Evolutionary conservation across 352 stramenopile species (phyloP), one percentile per base, ranked within the genome.

Genomic region (Phytopythium oedochilum): DNA sequence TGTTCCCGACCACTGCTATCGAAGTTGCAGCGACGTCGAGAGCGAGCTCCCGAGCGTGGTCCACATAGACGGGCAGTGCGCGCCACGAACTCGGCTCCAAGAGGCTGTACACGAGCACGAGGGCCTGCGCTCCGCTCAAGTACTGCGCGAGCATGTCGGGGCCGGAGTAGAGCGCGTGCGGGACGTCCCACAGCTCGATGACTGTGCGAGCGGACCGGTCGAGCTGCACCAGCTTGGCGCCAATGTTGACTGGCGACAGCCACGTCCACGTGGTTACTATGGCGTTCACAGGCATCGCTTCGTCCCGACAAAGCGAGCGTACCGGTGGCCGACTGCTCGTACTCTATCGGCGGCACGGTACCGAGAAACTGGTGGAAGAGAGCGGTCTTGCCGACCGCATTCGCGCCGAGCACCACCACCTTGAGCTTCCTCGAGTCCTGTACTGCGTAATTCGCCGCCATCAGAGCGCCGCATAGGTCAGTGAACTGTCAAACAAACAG

Each of bases 101-200:
- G 2, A 73, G 50, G 29, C 73, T 80, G 53, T 79, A 87, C 15
- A 89, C 57, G 15, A 89, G 44, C 23, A 84, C 25, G 3, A 76
- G 20, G 2, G 66, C 74, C 20, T 75, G 55, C 0, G 64, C 43
- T 5, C 59, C 49, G 20, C 46, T 15, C 18, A 89, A 42, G 23
- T 89, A 89, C 9, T 57, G 70, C 12, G 72, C 53, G 38, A 75
- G 60, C 56, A 89, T 84, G 23, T 34, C 48, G n/a, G 64, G 55
- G 15, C 78, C 73, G 0, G 64, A 60, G 49, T 74, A 89, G 46
- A 77, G 65, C 51, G 71, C 63, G 15, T 68, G 63, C n/a, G 75
- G 78, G 7, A 87, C 64, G 52, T 89, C 78, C 75, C 78, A 89
- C 0, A 89, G 51, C 75, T 89, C 72, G 10, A 83, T 51, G 6